phyloP scores from a whole-genome alignment of 805 yeast genomes.

The Wickerhamomyces pijperi region DNA sequence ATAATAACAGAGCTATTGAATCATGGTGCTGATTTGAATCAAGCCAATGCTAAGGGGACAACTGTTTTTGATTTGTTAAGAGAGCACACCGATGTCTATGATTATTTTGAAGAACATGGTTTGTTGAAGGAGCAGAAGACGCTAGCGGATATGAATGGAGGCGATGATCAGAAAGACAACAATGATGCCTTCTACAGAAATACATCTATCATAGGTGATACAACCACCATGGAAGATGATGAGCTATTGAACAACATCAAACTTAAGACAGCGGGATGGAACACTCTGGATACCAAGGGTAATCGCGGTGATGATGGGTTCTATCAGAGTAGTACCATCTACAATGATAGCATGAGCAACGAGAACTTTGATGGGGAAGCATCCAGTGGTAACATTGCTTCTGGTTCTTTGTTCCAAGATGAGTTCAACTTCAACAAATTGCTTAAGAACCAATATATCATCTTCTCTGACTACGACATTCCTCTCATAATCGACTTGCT shows the following conservation, averaged over 20 bases:
- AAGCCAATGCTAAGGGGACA: constrained; percentile 26
- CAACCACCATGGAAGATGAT: constrained; percentile 17
- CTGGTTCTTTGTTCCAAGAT: too few relatives aligned
- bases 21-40: constrained; percentile 46
- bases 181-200: background rate
- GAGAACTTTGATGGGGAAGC: background rate
- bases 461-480: constrained; percentile 50
- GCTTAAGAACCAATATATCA: constrained; percentile 46
- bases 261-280: constrained; percentile 28
- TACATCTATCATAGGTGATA: background rate
- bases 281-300: constrained; percentile 12
- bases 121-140: constrained; percentile 18
- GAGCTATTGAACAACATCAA: constrained; percentile 22
- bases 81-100: constrained; percentile 46
- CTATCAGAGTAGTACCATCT: constrained; percentile 7
- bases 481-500: constrained; percentile 66
- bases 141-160: too few relatives aligned
- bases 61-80: constrained; percentile 47
- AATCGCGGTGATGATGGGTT: constrained; percentile 6
- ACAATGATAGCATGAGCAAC: constrained; percentile 7
- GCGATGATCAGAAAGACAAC: too few relatives aligned
- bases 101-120: constrained; percentile 46
- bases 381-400: too few relatives aligned
- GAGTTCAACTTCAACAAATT: constrained; percentile 48
- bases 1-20: constrained; percentile 47